A percentile compares a stretch with the other conserved stretches of the same genome.
These are phyloP conservation scores for Eutrema salsugineum DNA, from an alignment of 441 rosid species.

Conservation along the genomic window DNA sequence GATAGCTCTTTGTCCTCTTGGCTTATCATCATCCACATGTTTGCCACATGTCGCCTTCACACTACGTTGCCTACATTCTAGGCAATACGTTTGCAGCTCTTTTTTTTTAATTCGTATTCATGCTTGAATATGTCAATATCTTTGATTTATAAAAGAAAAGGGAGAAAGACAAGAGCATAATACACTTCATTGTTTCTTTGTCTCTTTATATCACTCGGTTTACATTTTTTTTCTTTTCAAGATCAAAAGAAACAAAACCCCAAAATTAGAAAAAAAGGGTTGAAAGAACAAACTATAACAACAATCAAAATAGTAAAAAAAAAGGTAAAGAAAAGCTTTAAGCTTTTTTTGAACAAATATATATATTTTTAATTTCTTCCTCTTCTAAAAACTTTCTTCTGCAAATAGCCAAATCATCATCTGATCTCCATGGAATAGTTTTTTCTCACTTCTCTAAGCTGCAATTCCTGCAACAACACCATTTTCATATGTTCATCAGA, in stretches of 20 bases:
- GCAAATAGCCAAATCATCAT: conserved; percentile 21
- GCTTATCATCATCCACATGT: conserved; percentile 36
- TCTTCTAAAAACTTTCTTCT: conserved; percentile 34
- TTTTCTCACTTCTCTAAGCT: conserved; percentile 31
- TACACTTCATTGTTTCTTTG: conserved; percentile 30
- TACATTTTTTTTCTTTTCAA: conserved; percentile 6
- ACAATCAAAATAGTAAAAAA: conserved; percentile 29
- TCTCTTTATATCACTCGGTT: conserved; percentile 23
- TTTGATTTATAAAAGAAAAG: neutral
- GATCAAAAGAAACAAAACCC: conserved; percentile 24
- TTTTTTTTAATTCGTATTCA: neutral
- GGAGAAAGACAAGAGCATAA: conserved; percentile 23
- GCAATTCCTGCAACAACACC: conserved; percentile 28
- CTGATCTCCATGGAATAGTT: conserved; percentile 25
- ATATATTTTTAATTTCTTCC: conserved; percentile 7
- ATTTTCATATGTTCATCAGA: conserved; percentile 6
- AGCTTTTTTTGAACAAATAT: conserved; percentile 6
- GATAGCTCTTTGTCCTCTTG: conserved; percentile 23
- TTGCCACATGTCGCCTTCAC: conserved; percentile 27
- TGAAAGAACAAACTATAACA: conserved; percentile 19
- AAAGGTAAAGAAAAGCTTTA: conserved; percentile 21
- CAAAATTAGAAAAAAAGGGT: conserved; percentile 31
- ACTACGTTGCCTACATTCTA: conserved; percentile 31
- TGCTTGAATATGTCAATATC: conserved; percentile 28
- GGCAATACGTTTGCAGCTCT: conserved; percentile 20